Base-by-base conservation (phyloP, 176 grass and related monocot genomes). In the Zea luxurians region DNA sequence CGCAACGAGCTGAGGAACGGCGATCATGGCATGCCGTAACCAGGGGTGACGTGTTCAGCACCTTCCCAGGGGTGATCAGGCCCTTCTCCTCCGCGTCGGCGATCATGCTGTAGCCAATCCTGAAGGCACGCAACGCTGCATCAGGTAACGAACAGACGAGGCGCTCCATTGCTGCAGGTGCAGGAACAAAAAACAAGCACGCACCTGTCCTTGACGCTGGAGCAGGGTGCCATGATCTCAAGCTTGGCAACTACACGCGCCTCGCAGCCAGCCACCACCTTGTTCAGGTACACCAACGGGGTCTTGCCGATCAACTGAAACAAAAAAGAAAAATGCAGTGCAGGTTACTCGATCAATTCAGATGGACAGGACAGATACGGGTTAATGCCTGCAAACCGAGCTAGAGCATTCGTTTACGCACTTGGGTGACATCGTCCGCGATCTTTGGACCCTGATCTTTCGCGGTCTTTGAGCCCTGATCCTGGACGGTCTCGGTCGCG, bases 31-130 rank as follows among this genome's bases (percentile, higher is more conserved):
- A n/a, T 27, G 27, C 27, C 27, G 27, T 27, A 27, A 27, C 27
- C 27, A 27, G 27, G 27, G 27, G 27, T 27, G 27, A 27, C 27
- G 27, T 27, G 27, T 27, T 27, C 27, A 27, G 27, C 27, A 27
- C 27, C 27, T 27, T 74, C 6, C 86, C 86, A 11, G 89, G 89
- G 46, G 73, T 70, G 43, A 95, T 89, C 0, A 85, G 53, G 6
- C 93, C 93, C 46, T 83, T 89, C 49, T 92, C 82, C 71, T 96
- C 93, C 13, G 93, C 89, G 46, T 92, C 93, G 4, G 74, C 21
- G 62, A 96, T 96, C 89, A 96, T 92, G 62, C 89, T 96, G 37
- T 92, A 90, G 0, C 93, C 93, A 74, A 95, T 95, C 81, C 89
- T 27, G 27, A 27, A 27, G 27, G 27, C 27, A 27, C 27, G 27